Base-by-base conservation (phyloP, 2,329 filamentous ascomycete species). In the Hymenoscyphus occultus region DNA sequence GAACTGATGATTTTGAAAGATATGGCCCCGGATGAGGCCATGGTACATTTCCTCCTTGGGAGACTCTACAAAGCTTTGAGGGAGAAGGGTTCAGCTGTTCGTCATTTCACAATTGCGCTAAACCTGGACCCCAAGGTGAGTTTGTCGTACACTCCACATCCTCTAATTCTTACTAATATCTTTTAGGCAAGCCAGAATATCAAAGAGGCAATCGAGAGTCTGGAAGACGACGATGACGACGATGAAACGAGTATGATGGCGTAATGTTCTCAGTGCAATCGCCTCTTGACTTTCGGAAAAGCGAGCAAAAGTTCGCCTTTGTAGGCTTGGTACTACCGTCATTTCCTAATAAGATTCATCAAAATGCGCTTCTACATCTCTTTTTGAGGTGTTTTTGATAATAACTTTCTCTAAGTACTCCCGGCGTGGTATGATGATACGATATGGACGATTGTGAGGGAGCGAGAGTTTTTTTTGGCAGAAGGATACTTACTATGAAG, bases 51-150 rank as follows among this genome's bases (percentile, higher is more conserved):
- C 80, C 81, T 97, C 68, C 86, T 99, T 48, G 96, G 93, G 22
- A 91, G 92, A 75, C 84, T 93, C 68, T 92, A 93, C 79, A 90
- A 90, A 77, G 83, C 81, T 63, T 82, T 91, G 73, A 87, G 87
- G 71, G 86, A 92, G 73, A 90, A 88, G 76, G 87, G 88, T 67
- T 84, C 88, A 72, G 93, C 95, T n/a, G 91, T 99, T 66, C 89
- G 90, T 66, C 92, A 97, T 77, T 96, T 96, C 76, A 99, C 95
- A 6, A 94, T 93, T 76, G 95, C 95, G 19, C 81, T 98, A 74
- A 97, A 97, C 77, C 80, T 99, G 74, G 95, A 99, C 81, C 95
- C 94, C 39, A 98, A 98, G 88, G 94, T 96, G 82, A 75, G 83
- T 76, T 54, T 54, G 19, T 22, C 59, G 57, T 66, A 54, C 22